Evolutionary conservation across 495 filamentous ascomycete genomes (phyloP).

Genomic region (Hyaloscypha hepaticicola): DNA sequence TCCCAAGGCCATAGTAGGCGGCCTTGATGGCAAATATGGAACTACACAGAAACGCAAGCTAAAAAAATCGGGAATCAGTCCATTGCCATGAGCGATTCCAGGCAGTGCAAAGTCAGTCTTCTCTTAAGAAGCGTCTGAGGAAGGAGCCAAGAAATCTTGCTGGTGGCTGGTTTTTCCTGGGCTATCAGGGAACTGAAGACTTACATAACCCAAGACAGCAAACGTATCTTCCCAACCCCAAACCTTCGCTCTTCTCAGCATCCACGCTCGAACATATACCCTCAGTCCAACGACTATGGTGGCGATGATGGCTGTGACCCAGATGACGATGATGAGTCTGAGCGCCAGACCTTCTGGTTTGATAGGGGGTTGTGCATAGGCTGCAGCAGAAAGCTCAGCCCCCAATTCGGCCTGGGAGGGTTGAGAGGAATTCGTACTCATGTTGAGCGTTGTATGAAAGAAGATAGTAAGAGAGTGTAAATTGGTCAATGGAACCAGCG

Average conservation of each 20-base stretch:
- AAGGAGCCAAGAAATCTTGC: constrained; percentile 1
- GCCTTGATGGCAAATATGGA: constrained; percentile 1
- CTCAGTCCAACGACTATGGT: constrained; percentile 4
- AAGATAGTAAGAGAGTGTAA: constrained; percentile 4
- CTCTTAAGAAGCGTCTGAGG: constrained; percentile 1
- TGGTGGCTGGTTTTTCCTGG: not conserved
- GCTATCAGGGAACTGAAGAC: constrained; percentile 2
- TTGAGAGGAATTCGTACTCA: constrained; percentile 7
- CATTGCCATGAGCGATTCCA: not conserved
- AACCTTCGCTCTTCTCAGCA: constrained; percentile 6
- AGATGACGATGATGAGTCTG: constrained; percentile 7
- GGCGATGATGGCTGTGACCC: constrained; percentile 1
- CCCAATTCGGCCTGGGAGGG: constrained; percentile 4
- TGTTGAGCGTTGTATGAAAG: constrained; percentile 6
- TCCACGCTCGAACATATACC: constrained; percentile 5
- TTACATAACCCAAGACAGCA: constrained; percentile 5
- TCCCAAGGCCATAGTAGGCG: constrained; percentile 1
- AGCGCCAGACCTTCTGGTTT: constrained; percentile 1
- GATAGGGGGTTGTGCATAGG: constrained; percentile 1
- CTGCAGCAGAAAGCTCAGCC: constrained; percentile 3
- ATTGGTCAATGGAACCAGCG: constrained; percentile 1
- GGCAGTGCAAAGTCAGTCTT: not conserved
- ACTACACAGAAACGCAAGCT: constrained; percentile 1
- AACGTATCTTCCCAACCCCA: constrained; percentile 8
- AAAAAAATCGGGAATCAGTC: not conserved